Conservation (phyloP, 2,329 filamentous ascomycete species). For the Aspergillus sp. region DNA sequence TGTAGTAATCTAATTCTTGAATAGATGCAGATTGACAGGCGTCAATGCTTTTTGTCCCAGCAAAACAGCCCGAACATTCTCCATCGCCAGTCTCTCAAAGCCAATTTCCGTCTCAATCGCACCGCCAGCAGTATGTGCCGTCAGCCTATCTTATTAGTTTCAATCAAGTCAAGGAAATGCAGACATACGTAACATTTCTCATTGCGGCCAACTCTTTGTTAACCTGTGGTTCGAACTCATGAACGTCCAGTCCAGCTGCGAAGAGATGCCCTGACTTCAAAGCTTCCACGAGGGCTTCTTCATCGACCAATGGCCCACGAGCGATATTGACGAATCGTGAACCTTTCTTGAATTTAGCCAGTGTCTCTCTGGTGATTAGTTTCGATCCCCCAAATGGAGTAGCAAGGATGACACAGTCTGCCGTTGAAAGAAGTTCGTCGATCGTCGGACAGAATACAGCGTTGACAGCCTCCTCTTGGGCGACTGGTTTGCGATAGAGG, state of each 20-base stretch:
- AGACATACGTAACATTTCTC: slow-evolving; percentile 34
- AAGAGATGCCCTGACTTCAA: slow-evolving; percentile 43
- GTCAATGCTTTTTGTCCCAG: too few species aligned
- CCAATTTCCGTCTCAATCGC: slow-evolving; percentile 44
- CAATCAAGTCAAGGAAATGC: too few species aligned
- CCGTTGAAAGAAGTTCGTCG: slow-evolving; percentile 35
- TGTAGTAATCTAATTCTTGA: too few species aligned
- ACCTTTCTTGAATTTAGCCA: slow-evolving; percentile 45
- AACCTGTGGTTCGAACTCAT: slow-evolving; percentile 50
- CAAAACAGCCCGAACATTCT: slow-evolving; percentile 31
- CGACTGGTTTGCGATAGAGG: slow-evolving; percentile 31
- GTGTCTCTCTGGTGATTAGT: slow-evolving; percentile 36
- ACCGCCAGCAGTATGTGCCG: slow-evolving; percentile 44
- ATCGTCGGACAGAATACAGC: slow-evolving; percentile 37
- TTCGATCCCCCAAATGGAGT: slow-evolving; percentile 39
- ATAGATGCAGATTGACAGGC: too few species aligned
- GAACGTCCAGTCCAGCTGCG: slow-evolving; percentile 51
- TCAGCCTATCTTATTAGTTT: slow-evolving; percentile 13
- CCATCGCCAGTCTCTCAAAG: slow-evolving; percentile 41
- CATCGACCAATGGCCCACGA: slow-evolving; percentile 49
- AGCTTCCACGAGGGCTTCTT: slow-evolving; percentile 45
- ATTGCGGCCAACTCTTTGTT: slow-evolving; percentile 36
- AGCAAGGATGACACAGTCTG: slow-evolving; percentile 37
- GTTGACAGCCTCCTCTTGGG: slow-evolving; percentile 31
- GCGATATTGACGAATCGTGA: slow-evolving; percentile 50